These are phyloP conservation scores for Leptomonas pyrrhocoris DNA, from an alignment of 208 protist species.

Conservation along the genomic window DNA sequence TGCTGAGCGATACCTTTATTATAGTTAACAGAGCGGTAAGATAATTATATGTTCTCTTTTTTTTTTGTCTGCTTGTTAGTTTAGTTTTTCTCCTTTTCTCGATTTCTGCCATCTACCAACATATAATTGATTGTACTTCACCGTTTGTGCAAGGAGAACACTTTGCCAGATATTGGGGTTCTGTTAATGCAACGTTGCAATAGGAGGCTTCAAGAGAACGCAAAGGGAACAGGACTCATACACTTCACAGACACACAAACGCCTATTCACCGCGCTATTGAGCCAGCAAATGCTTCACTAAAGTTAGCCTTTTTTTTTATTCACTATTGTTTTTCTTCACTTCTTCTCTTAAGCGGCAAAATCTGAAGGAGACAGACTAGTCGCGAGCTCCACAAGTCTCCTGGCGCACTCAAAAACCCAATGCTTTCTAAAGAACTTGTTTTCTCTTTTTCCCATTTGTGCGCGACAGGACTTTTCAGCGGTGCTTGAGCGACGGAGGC, in stretches of 20 bases:
- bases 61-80: too few relatives aligned
- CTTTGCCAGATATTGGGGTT: too few relatives aligned
- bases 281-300: neutral
- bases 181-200: neutral
- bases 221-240: neutral
- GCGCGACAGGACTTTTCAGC: neutral
- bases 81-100: too few relatives aligned
- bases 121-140: neutral
- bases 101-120: neutral
- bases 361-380: too few relatives aligned
- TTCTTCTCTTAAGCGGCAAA: neutral
- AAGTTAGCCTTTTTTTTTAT: neutral
- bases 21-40: too few relatives aligned
- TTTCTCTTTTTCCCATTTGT: slow-evolving; percentile 6
- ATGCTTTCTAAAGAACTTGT: too few relatives aligned
- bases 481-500: neutral
- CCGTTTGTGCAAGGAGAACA: too few relatives aligned
- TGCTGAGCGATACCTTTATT: too few relatives aligned
- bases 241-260: slow-evolving; percentile 8
- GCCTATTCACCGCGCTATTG: slow-evolving; percentile 2
- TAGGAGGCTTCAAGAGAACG: neutral
- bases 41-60: too few relatives aligned
- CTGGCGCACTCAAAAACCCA: too few relatives aligned
- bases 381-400: too few relatives aligned
- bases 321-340: neutral